Evolutionary conservation across 768 basidiomycete genomes (phyloP), one percentile per base, ranked within the genome.

Genomic region (Macrolepiota dolichaula): DNA sequence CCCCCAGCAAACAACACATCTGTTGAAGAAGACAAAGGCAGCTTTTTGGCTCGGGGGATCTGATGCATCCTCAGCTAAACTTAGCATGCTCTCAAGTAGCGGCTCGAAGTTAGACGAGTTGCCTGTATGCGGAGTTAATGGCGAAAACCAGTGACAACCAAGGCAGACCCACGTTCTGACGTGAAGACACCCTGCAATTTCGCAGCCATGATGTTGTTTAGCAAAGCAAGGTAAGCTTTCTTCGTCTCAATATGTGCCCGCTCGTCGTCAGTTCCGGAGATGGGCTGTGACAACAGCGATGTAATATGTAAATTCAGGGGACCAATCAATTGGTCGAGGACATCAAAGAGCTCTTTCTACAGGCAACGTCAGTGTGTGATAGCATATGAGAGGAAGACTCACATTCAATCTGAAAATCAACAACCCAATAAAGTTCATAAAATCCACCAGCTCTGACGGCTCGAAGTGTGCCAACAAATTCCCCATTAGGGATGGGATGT

Each of bases 401-500:
- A 94, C 96, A 80, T 94, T 92, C 57, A 98, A 83, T 70, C 92
- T 92, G 72, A 96, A 94, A 55, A 96, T 88, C 56, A 98, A 77
- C 9, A 97, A 78, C 6, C 90, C 90, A 57, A 99, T 90, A 78
- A 99, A 98, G 68, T 89, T 91, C 82, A 98, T 89, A 68, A 98
- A 96, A 70, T 99, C 97, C 29, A 91, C 88, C 60, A 99, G 77
- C 72, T 99, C 97, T 6, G 89, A 84, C 1, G 94, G 89, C 65
- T 97, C 94, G 68, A 96, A 95, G 66, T 96, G 92, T 2, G 87
- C 83, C 54, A 98, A 84, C n/a, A 98, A 84, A 70, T 92, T 89
- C 49, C 84, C 81, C 86, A 98, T 98, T 50, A 99, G 80, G 24
- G 88, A 80, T 2, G 96, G 94, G 46, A 98, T 94, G 64, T 88